These are phyloP conservation scores for Microbotryum silenes-acaulis DNA, from an alignment of 1,284 basidiomycete species.

Conservation along the genomic window DNA sequence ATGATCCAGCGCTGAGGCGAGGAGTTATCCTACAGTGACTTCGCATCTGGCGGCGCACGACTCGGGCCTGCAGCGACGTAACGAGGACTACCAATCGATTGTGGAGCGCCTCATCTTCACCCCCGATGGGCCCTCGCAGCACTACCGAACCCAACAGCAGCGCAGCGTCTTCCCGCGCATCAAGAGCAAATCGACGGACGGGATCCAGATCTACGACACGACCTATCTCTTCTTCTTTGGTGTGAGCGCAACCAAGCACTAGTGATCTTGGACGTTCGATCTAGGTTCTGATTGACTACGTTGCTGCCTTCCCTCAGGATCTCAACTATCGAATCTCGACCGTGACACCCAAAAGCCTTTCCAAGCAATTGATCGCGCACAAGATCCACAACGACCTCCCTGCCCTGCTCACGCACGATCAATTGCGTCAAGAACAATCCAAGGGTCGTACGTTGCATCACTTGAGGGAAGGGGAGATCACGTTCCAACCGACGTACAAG, in stretches of 20 bases:
- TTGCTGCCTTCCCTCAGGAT: constrained; percentile 54
- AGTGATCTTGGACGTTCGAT: background rate
- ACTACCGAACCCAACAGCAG: constrained; percentile 45
- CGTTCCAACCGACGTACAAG: constrained; percentile 83
- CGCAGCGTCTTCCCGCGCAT: constrained; percentile 23
- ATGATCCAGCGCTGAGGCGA: no score
- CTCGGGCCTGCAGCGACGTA: constrained; percentile 59
- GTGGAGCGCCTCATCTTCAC: constrained; percentile 70
- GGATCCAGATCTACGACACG: constrained; percentile 63
- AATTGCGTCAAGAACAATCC: constrained; percentile 56
- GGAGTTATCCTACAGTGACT: constrained; percentile 48
- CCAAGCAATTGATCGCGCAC: constrained; percentile 26
- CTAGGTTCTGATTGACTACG: background rate
- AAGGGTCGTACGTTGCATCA: constrained; percentile 53
- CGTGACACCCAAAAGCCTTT: constrained; percentile 45
- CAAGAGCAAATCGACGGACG: constrained; percentile 40
- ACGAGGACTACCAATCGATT: constrained; percentile 71
- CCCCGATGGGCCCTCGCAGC: constrained; percentile 31
- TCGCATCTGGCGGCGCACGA: constrained; percentile 84
- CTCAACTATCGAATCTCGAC: constrained; percentile 78
- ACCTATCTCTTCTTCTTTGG: constrained; percentile 50
- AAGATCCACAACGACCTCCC: constrained; percentile 20
- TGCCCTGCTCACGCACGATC: constrained; percentile 65
- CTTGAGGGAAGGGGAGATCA: constrained; percentile 72
- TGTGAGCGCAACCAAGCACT: constrained; percentile 27